A percentile compares a stretch with the other conserved stretches of the same genome.
phyloP scores from a whole-genome alignment of 371 early-diverging fungal genomes.

The Conidiobolus incongruus region DNA sequence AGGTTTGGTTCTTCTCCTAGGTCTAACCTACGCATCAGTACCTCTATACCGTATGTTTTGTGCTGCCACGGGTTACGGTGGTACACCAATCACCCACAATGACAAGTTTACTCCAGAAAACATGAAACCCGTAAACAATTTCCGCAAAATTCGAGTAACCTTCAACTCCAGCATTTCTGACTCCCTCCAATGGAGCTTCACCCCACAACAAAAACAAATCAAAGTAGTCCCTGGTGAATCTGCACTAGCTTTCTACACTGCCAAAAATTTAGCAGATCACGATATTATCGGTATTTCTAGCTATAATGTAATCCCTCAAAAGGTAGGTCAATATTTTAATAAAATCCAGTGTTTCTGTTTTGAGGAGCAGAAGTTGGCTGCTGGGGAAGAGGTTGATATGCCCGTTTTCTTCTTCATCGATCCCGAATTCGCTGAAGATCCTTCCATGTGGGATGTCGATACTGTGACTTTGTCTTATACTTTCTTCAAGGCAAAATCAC shows the following conservation, averaged over 20 bases:
- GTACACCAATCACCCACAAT: constrained; percentile 46
- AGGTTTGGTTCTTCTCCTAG: constrained; percentile 61
- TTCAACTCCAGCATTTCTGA: constrained; percentile 69
- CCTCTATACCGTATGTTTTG: constrained; percentile 92
- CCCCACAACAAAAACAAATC: constrained; percentile 68
- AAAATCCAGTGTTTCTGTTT: constrained; percentile 99
- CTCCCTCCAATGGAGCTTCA: constrained; percentile 71
- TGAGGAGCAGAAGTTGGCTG: constrained; percentile 84
- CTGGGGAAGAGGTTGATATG: constrained; percentile 94
- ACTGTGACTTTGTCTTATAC: constrained; percentile 88
- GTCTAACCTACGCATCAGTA: constrained; percentile 84
- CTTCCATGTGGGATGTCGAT: constrained; percentile 80
- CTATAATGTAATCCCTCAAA: constrained; percentile 84
- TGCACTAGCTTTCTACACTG: constrained; percentile 87
- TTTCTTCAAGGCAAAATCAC: constrained; percentile 50
- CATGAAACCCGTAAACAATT: constrained; percentile 27
- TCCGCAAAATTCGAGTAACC: constrained; percentile 49
- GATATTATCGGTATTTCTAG: constrained; percentile 94
- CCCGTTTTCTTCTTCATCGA: constrained; percentile 98
- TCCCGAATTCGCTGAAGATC: constrained; percentile 89
- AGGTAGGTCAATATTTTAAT: constrained; percentile 86
- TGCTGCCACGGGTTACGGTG: constrained; percentile 75
- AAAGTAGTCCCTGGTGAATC: constrained; percentile 88
- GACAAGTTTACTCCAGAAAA: constrained; percentile 26
- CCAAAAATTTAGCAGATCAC: constrained; percentile 67